Base-by-base conservation (phyloP, 768 basidiomycete genomes). In the Suillus brevipes region DNA sequence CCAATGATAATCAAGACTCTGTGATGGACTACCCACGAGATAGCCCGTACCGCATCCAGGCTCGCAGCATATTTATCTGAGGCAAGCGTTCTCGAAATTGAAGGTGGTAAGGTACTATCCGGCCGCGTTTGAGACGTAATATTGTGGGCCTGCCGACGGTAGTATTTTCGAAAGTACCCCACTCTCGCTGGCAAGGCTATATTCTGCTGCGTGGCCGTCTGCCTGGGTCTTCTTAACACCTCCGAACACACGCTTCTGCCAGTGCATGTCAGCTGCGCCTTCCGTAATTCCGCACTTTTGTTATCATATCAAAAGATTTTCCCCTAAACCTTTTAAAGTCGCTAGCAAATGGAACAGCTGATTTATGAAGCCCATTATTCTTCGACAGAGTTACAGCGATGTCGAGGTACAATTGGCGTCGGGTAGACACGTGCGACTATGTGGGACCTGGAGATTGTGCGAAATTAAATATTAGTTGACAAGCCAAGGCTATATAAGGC, bases 191-290 rank as follows among this genome's bases (percentile, higher is more conserved):
- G 34, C 53, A 55, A 55, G 53, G 53, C 34, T 34, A 13, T 20
- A 55, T 55, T 34, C 12, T 34, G 20, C 20, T 36, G 53, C 34
- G 34, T 55, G 18, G 20, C 53, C 53, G 31, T n/a, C 53, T 55
- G 53, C 12, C 20, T 34, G 53, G 34, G 31, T 36, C 53, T n/a
- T n/a, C 53, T 55, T 55, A 55, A 55, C 53, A 36, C 53, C 53
- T 36, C 53, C 53, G 20, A 55, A n/a, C 34, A 55, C 53, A 31
- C 31, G 52, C 52, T 31, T 52, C 9, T 53, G n/a, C n/a, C n/a
- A n/a, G n/a, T n/a, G 28, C 25, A 52, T 28, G 14, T 28, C 50
- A 52, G 16, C 28, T 34, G 53, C 20, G 20, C 31, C 28, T n/a
- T 36, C 31, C 53, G 20, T 13, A 55, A n/a, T 55, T 6, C 34